phyloP scores from a whole-genome alignment of 768 basidiomycete species.

The Erythrobasidium yunnanense region DNA sequence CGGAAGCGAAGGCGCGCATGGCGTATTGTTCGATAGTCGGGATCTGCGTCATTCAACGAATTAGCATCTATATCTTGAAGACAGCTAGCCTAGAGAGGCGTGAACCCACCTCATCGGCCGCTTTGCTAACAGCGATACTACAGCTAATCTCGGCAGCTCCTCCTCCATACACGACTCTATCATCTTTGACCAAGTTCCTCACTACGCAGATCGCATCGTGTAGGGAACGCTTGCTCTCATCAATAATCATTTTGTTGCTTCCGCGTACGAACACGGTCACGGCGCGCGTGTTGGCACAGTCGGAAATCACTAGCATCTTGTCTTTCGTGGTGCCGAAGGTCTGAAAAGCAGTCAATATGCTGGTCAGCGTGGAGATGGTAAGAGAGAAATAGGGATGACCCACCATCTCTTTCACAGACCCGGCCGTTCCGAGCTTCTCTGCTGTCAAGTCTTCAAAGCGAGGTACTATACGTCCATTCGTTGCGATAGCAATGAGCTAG shows the following conservation, averaged over 20 bases:
- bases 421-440: slow-evolving; percentile 85
- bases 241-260: slow-evolving; percentile 99
- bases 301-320: slow-evolving; percentile 99
- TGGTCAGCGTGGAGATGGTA: too few species aligned
- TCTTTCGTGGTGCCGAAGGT: slow-evolving; percentile 95
- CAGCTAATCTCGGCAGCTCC: slow-evolving; percentile 96
- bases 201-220: slow-evolving; percentile 97
- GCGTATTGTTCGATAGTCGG: slow-evolving; percentile 98
- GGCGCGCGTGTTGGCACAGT: slow-evolving; percentile 90
- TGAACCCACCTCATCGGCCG: slow-evolving; percentile 70
- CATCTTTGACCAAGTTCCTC: slow-evolving; percentile 85
- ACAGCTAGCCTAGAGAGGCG: neutral
- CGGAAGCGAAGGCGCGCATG: slow-evolving; percentile 96
- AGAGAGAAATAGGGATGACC: neutral
- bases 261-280: slow-evolving; percentile 96
- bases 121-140: slow-evolving; percentile 80
- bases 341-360: too few species aligned
- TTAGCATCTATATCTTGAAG: neutral
- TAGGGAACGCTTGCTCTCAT: slow-evolving; percentile 93
- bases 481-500: slow-evolving; percentile 96
- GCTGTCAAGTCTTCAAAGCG: slow-evolving; percentile 89
- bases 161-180: slow-evolving; percentile 94
- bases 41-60: slow-evolving; percentile 49
- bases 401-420: slow-evolving; percentile 73
- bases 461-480: slow-evolving; percentile 93